A percentile compares a stretch with the other conserved stretches of the same genome.
These are phyloP conservation scores for Endothia cerciana DNA, from an alignment of 2,329 filamentous ascomycete species.

Conservation along the genomic window DNA sequence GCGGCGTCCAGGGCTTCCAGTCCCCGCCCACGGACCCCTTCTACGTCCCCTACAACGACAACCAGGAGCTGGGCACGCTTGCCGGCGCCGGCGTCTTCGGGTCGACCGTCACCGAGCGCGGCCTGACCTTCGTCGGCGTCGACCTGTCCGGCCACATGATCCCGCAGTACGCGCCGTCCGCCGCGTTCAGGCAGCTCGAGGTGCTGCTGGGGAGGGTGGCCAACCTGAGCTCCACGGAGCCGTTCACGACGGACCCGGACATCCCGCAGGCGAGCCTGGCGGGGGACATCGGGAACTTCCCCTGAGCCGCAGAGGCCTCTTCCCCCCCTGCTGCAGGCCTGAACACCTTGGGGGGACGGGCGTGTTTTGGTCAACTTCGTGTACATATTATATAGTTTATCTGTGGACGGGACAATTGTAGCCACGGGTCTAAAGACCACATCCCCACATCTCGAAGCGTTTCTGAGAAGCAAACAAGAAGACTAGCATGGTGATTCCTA, in stretches of 20 bases:
- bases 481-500: too few relatives aligned
- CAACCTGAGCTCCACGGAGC: conserved; percentile 48
- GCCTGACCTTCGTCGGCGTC: conserved; percentile 71
- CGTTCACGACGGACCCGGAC: conserved; percentile 42
- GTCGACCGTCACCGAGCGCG: conserved; percentile 72
- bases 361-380: not conserved
- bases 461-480: too few relatives aligned
- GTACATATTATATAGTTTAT: conserved; percentile 4
- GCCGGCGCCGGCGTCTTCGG: conserved; percentile 71
- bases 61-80: conserved; percentile 43
- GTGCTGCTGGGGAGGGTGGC: conserved; percentile 73
- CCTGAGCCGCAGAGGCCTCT: not conserved
- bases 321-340: not conserved
- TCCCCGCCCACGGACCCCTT: conserved; percentile 60
- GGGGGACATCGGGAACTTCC: conserved; percentile 15
- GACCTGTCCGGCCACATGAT: conserved; percentile 69
- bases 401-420: not conserved
- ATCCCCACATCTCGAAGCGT: not conserved
- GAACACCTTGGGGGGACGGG: not conserved
- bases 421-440: not conserved
- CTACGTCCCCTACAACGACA: conserved; percentile 67
- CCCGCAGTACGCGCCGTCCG: conserved; percentile 69
- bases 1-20: conserved; percentile 70
- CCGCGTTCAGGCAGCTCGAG: conserved; percentile 74
- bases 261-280: conserved; percentile 33